phyloP scores from a whole-genome alignment of 2,329 filamentous ascomycete genomes.

The Aspergillus neoniger region DNA sequence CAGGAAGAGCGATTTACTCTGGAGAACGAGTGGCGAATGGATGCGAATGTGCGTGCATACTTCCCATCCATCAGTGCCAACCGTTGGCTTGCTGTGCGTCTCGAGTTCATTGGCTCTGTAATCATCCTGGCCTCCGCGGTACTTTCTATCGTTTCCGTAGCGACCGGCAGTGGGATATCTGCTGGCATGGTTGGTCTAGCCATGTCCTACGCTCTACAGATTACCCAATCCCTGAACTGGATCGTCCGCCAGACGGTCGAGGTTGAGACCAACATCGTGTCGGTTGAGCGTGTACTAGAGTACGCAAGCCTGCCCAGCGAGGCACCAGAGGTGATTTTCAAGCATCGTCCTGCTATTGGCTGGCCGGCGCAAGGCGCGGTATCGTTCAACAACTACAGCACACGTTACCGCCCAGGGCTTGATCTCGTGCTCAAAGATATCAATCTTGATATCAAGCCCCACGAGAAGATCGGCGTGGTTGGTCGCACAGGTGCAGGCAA shows the following conservation, averaged over 20 bases:
- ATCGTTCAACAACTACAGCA: constrained; percentile 90
- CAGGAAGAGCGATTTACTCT: constrained; percentile 84
- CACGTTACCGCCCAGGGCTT: constrained; percentile 84
- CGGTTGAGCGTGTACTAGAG: constrained; percentile 94
- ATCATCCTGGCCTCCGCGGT: constrained; percentile 87
- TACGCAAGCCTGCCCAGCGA: constrained; percentile 90
- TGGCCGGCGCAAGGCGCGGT: constrained; percentile 91
- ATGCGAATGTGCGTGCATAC: constrained; percentile 90
- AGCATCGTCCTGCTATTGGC: constrained; percentile 79
- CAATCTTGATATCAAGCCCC: constrained; percentile 86
- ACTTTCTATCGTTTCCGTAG: constrained; percentile 78
- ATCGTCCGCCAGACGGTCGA: constrained; percentile 98
- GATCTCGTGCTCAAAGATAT: constrained; percentile 93
- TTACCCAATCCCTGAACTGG: constrained; percentile 97
- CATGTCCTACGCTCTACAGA: constrained; percentile 97
- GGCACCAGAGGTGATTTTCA: constrained; percentile 88
- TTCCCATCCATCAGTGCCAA: constrained; percentile 94
- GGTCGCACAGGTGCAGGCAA: constrained; percentile 96
- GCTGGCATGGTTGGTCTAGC: constrained; percentile 83
- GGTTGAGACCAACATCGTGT: constrained; percentile 99
- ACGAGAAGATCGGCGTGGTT: constrained; percentile 97
- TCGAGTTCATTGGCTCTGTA: constrained; percentile 92
- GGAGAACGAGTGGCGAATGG: constrained; percentile 97
- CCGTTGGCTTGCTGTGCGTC: constrained; percentile 88
- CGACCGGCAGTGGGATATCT: constrained; percentile 63